Evolutionary conservation across 2,329 filamentous ascomycete genomes (phyloP), one percentile per base, ranked within the genome.

Genomic region (Phaeosphaeria sp.): DNA sequence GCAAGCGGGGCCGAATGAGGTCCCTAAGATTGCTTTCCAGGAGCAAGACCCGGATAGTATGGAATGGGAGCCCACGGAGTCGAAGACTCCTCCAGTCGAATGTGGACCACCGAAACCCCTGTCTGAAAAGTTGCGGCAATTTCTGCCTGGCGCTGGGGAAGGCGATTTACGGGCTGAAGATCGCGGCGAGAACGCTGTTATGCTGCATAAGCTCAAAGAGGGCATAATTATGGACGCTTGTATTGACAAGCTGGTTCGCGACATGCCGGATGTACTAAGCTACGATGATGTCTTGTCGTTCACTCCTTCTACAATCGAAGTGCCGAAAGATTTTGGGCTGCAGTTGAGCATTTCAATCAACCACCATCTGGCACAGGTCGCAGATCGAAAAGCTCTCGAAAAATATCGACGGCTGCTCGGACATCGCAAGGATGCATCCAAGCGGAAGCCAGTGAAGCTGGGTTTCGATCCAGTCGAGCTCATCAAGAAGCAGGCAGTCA

Each of bases 401-500:
- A 76, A 75, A 54, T 77, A 76, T 57, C 66, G 74, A 49, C 65
- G 73, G n/a, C 60, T 77, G 42, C 62, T 77, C n/a, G 74, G 74
- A 1, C 68, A 77, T 51, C 66, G 72, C 36, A 75, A 73, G 52
- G 71, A 74, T 42, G 56, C 65, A 17, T 54, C 64, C 2, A 76
- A 76, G 56, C 65, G 69, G 9, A 76, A 72, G 54, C 53, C 67
- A 22, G 46, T 73, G 13, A 76, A 68, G 41, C 68, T 77, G 36
- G 76, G 76, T 0, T 78, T 78, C 52, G 75, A 78, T 52, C 75
- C 76, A 18, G 67, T 74, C 36, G 74, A 78, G 21, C 54, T 78
- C 44, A 77, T 78, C 51, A 76, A 72, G 46, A 77, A 76, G 47
- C 74, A 77, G 66, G 76, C 76, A 36, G 71, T 78, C 10, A 68